Conservation (phyloP, 208 protist genomes). For the Crithidia sp. region DNA sequence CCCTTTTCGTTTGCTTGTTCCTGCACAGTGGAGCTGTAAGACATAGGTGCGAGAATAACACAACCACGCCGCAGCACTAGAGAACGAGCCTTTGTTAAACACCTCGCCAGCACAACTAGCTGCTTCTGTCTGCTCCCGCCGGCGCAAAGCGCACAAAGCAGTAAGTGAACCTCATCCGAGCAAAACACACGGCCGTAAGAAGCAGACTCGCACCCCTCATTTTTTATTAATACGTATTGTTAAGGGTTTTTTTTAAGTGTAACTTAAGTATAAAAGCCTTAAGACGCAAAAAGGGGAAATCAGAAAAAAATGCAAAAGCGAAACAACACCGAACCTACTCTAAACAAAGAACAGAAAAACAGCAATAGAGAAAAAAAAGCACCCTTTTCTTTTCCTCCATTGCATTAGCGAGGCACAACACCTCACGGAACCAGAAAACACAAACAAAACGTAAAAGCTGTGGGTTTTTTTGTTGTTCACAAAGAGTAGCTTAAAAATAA, state of each 20-base stretch:
- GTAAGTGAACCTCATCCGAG: neutral
- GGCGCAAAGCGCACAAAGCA: too few species aligned
- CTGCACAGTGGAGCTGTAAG: too few species aligned
- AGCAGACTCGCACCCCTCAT: neutral
- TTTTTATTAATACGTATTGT: neutral
- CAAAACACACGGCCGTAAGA: neutral
- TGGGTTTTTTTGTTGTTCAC: too few species aligned
- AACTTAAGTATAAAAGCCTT: neutral
- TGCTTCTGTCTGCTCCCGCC: too few species aligned
- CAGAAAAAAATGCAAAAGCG: constrained; percentile 5
- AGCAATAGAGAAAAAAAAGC: neutral
- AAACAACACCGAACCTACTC: neutral
- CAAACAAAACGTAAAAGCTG: neutral
- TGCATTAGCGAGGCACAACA: neutral
- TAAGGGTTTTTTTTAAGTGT: neutral
- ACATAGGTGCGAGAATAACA: too few species aligned
- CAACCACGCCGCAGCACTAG: too few species aligned
- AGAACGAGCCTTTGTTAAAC: too few species aligned
- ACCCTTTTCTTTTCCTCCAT: neutral
- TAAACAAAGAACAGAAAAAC: constrained; percentile 1
- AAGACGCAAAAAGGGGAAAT: constrained; percentile 1
- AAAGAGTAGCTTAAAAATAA: too few species aligned
- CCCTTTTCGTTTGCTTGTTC: too few species aligned
- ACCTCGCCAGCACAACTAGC: too few species aligned
- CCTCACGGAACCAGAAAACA: neutral